These are phyloP conservation scores for Benincasa hispida DNA, from an alignment of 306 rosid species.

Conservation along the genomic window DNA sequence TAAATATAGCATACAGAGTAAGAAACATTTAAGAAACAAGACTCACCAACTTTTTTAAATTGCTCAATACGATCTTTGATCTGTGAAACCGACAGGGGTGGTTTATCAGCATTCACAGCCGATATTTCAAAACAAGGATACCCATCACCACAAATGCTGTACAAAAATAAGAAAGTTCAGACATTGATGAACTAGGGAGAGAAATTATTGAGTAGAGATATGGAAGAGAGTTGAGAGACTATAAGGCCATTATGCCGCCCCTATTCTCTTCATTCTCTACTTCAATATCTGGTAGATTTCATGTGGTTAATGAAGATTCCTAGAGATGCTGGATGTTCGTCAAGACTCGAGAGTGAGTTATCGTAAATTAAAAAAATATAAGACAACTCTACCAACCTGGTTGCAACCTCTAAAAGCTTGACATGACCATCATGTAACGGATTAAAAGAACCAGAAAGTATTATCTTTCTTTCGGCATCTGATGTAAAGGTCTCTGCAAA, in stretches of 20 bases:
- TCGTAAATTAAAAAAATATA: neutral
- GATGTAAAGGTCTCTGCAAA: slow-evolving; percentile 27
- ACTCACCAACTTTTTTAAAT: slow-evolving; percentile 72
- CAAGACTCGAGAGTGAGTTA: slow-evolving; percentile 1
- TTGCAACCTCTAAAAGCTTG: slow-evolving; percentile 78
- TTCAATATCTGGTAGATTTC: neutral
- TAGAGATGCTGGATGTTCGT: neutral
- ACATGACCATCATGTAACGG: slow-evolving; percentile 86
- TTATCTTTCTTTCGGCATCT: slow-evolving; percentile 54
- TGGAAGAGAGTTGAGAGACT: neutral
- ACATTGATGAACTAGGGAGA: neutral
- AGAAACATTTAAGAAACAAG: slow-evolving; percentile 5
- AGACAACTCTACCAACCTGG: slow-evolving; percentile 36
- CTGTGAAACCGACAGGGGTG: slow-evolving; percentile 58
- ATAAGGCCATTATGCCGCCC: neutral
- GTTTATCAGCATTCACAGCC: slow-evolving; percentile 91
- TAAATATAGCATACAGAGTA: neutral
- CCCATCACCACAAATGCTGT: slow-evolving; percentile 66
- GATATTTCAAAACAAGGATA: slow-evolving; percentile 91
- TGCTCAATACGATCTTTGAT: slow-evolving; percentile 76
- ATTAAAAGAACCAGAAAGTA: slow-evolving; percentile 82
- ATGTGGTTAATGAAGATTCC: neutral
- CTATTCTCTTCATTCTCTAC: neutral
- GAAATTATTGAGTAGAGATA: neutral
- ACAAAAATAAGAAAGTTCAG: slow-evolving; percentile 7